Conservation (phyloP, 306 rosid species). For the Cicer yamashitae region DNA sequence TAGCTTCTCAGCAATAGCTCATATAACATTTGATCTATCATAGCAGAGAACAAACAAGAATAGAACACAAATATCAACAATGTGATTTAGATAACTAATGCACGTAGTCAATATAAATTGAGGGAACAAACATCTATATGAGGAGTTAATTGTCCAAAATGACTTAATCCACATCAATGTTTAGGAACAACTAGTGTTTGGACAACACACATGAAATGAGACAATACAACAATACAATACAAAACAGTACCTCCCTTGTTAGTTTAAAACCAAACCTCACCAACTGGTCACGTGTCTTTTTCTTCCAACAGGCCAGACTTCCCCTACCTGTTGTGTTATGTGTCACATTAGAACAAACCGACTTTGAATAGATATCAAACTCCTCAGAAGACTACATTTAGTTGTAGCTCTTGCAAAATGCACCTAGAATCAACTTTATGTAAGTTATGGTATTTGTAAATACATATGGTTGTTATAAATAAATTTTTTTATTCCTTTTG, state of each 20-base stretch:
- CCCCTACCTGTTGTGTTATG: background rate
- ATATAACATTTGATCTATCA: background rate
- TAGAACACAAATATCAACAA: background rate
- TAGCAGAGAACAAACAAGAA: background rate
- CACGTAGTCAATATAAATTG: background rate
- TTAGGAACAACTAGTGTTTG: background rate
- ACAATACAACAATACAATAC: background rate
- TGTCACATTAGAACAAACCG: background rate
- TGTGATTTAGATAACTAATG: background rate
- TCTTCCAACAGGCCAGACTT: background rate
- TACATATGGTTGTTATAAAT: background rate
- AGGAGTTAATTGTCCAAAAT: background rate
- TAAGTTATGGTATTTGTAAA: background rate
- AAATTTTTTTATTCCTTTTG: background rate
- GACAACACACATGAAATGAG: background rate
- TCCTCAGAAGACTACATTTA: background rate
- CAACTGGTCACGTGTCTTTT: background rate
- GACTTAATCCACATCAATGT: background rate
- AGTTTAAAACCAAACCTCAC: background rate
- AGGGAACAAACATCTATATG: background rate
- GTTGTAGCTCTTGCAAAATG: background rate
- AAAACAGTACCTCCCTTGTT: background rate
- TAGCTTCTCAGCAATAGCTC: background rate
- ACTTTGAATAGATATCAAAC: background rate
- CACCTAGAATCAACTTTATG: background rate